phyloP scores from a whole-genome alignment of 768 basidiomycete species.

The Lactifluus hygrophoroides region DNA sequence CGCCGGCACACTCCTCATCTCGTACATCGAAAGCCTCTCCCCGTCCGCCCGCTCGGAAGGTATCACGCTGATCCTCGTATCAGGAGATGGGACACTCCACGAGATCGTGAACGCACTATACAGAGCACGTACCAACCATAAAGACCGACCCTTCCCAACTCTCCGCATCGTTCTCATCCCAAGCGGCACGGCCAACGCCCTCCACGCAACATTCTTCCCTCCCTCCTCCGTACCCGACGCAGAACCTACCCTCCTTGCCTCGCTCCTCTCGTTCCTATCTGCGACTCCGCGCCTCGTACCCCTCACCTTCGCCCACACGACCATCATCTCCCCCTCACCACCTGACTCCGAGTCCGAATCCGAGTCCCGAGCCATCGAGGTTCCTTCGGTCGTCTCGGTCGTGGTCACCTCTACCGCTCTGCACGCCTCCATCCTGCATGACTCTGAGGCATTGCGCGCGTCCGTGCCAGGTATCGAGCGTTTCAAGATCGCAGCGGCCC shows the following conservation, averaged over 20 bases:
- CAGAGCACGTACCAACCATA: neutral
- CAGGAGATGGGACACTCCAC: slow-evolving; percentile 90
- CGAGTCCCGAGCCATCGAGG: no score
- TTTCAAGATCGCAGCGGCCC: slow-evolving; percentile 77
- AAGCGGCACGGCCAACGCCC: slow-evolving; percentile 88
- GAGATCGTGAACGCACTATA: slow-evolving; percentile 69
- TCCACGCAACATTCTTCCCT: slow-evolving; percentile 72
- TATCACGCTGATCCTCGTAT: slow-evolving; percentile 51
- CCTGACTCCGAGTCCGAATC: neutral
- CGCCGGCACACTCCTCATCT: slow-evolving; percentile 40
- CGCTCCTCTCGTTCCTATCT: slow-evolving; percentile 21
- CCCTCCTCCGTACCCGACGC: slow-evolving; percentile 25
- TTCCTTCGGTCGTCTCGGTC: slow-evolving; percentile 52
- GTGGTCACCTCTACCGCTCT: slow-evolving; percentile 83
- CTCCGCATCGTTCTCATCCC: slow-evolving; percentile 52
- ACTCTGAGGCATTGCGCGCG: slow-evolving; percentile 68
- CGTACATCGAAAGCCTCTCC: slow-evolving; percentile 29
- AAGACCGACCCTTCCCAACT: neutral
- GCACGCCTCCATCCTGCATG: slow-evolving; percentile 77
- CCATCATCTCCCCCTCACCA: slow-evolving; percentile 28
- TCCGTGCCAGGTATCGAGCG: slow-evolving; percentile 70
- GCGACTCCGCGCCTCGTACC: slow-evolving; percentile 26
- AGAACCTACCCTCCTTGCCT: slow-evolving; percentile 35
- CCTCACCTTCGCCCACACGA: slow-evolving; percentile 49
- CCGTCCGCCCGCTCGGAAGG: slow-evolving; percentile 20